Base-by-base conservation (phyloP, 225 moss, liverwort and hornwort genomes). In the Asterella californica region DNA sequence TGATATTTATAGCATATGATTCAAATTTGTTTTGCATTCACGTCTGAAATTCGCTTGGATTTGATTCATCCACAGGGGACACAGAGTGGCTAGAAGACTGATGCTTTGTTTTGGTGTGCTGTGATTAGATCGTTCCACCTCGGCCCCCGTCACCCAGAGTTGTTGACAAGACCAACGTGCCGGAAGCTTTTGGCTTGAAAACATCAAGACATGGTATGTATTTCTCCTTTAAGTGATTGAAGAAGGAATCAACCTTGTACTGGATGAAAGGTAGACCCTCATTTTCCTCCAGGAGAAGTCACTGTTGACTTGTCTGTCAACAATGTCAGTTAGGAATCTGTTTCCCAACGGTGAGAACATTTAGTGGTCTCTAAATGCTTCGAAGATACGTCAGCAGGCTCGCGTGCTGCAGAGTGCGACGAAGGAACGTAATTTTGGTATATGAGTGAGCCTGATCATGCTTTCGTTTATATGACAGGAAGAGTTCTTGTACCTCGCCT, bases 401-500 rank as follows among this genome's bases (percentile, higher is more conserved):
- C 3, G 42, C 42, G 3, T 52, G 17, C 17, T 17, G 52, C 1
- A 52, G 52, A 61, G 60, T 24, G 60, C n/a, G 2, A 7, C 9
- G 12, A 17, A 61, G 57, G 45, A 2, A 7, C 3, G 33, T 45
- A 38, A 47, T 21, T 24, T 19, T 9, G 34, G 2, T 24, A 5
- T 18, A 19, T 21, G 17, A 21, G 0, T 29, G 15, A 15, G 62
- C 27, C 36, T 75, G 57, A 75, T 76, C 21, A 2, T 77, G 46
- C n/a, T 45, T 30, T 69, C 33, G 10, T 72, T 60, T 1, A 30
- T 63, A 18, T 59, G 38, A 36, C 77, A 87, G 84, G 87, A 62
- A 84, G 87, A 82, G 61, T 87, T 10, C 36, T 87, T 72, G 84
- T 87, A 22, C 87, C 87, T 64, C 87, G 78, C 1, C 69, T 87